Base-by-base conservation (phyloP, 2,329 filamentous ascomycete genomes). In the Hymenoscyphus albidus region DNA sequence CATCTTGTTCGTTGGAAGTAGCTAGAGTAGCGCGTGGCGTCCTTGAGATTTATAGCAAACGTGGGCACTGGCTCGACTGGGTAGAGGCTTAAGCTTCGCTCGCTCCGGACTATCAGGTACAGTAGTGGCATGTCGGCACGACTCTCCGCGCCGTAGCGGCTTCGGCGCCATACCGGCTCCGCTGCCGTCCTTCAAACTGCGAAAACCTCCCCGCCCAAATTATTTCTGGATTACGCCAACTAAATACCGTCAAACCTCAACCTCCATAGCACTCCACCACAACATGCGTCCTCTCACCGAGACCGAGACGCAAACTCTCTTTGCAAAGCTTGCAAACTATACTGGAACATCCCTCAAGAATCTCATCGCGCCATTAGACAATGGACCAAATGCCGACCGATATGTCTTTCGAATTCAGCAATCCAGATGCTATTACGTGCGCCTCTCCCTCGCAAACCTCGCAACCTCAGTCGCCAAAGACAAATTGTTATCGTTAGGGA, bases 251-350 rank as follows among this genome's bases (percentile, higher is more conserved):
- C 61, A 57, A 61, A 32, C 48, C 55, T 32, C 51, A 31, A 38
- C 61, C 44, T 56, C 32, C 42, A 13, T 51, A 51, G 9, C 9
- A 22, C 66, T 71, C 63, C 38, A 35, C 35, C 35, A 35, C 65
- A 73, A 67, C 7, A 96, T 96, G 92, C 86, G 92, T 63, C 86
- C 89, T 61, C 86, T 97, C 70, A 95, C 92, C 64, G 92, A 92
- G 77, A 78, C 82, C 74, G 90, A 93, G 79, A 91, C 88, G 65
- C 87, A 91, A 77, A 91, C 90, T 1, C 87, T 97, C 73, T 96
- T 97, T 78, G 86, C 89, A 72, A 97, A 98, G 82, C 87, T 99
- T 51, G 95, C 95, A 65, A 91, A 93, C 78, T 99, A 98, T 82
- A 95, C 91, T 31, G 93, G 93, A 70, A 86, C 85, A 73, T 93